phyloP scores from a whole-genome alignment of 495 filamentous ascomycete species.

The Usnea hakonensis region DNA sequence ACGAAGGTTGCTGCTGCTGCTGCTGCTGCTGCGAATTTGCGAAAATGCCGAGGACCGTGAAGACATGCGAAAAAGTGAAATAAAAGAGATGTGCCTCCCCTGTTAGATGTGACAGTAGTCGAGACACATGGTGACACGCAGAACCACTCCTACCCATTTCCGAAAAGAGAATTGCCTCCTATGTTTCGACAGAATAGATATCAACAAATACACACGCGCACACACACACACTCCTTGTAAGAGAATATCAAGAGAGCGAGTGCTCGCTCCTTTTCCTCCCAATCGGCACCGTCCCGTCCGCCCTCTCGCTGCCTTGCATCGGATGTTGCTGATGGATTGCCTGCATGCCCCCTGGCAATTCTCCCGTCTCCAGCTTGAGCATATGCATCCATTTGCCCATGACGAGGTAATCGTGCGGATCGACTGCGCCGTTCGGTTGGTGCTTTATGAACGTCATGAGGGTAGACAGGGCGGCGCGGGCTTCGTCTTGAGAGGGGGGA shows the following conservation, averaged over 20 bases:
- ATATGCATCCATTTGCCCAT: slow-evolving; percentile 84
- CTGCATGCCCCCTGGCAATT: slow-evolving; percentile 59
- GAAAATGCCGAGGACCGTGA: no score
- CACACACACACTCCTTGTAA: background rate
- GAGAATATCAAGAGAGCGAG: slow-evolving; percentile 26
- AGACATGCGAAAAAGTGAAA: no score
- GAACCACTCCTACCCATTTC: no score
- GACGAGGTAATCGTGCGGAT: slow-evolving; percentile 75
- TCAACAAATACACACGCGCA: background rate
- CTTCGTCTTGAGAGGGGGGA: slow-evolving; percentile 87
- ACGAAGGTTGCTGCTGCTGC: no score
- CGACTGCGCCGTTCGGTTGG: slow-evolving; percentile 58
- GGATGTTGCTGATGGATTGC: slow-evolving; percentile 41
- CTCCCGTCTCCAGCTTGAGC: slow-evolving; percentile 58
- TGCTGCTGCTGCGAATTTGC: no score
- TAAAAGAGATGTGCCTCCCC: no score
- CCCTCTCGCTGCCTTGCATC: slow-evolving; percentile 42
- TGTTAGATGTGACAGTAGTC: no score
- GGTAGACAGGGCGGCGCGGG: slow-evolving; percentile 73
- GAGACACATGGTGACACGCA: no score
- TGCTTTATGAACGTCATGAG: slow-evolving; percentile 78
- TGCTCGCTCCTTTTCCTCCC: slow-evolving; percentile 54
- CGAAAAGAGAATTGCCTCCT: no score
- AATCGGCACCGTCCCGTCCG: slow-evolving; percentile 22
- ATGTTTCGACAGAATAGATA: background rate